Conservation (phyloP, 768 basidiomycete genomes). For the Baorangia bicolor region DNA sequence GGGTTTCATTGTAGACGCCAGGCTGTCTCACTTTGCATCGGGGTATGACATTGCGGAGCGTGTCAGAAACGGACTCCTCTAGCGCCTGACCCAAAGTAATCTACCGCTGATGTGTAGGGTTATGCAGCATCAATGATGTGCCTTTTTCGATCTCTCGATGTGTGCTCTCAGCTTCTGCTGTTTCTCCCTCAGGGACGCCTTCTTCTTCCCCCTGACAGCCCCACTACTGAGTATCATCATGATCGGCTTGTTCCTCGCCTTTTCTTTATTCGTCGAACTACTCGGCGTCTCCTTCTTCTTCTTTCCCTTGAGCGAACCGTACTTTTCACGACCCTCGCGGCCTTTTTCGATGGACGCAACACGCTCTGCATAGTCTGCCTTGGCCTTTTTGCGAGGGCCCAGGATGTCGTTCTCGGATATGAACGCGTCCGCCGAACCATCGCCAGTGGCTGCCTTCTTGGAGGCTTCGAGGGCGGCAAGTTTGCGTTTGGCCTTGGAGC, state of each 20-base stretch:
- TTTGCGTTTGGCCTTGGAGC: constrained; percentile 84
- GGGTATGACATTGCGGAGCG: constrained; percentile 62
- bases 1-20: constrained; percentile 73
- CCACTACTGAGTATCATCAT: constrained; percentile 89
- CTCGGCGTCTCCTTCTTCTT: constrained; percentile 79
- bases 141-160: constrained; percentile 67
- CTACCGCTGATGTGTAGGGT: background rate
- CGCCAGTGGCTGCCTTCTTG: constrained; percentile 52
- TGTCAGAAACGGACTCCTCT: constrained; percentile 31
- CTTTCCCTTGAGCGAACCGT: constrained; percentile 87
- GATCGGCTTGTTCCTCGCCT: constrained; percentile 90
- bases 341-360: constrained; percentile 91
- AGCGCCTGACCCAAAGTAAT: background rate
- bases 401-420: constrained; percentile 91
- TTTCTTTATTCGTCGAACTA: constrained; percentile 89
- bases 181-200: constrained; percentile 77
- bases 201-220: constrained; percentile 80
- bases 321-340: constrained; percentile 93
- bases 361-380: constrained; percentile 91
- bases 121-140: constrained; percentile 22
- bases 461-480: constrained; percentile 75
- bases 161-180: constrained; percentile 76
- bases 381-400: constrained; percentile 90
- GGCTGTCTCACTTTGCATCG: constrained; percentile 69
- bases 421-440: constrained; percentile 49